Base-by-base conservation (phyloP, 2,329 filamentous ascomycete genomes). In the Aspergillus vadensis region DNA sequence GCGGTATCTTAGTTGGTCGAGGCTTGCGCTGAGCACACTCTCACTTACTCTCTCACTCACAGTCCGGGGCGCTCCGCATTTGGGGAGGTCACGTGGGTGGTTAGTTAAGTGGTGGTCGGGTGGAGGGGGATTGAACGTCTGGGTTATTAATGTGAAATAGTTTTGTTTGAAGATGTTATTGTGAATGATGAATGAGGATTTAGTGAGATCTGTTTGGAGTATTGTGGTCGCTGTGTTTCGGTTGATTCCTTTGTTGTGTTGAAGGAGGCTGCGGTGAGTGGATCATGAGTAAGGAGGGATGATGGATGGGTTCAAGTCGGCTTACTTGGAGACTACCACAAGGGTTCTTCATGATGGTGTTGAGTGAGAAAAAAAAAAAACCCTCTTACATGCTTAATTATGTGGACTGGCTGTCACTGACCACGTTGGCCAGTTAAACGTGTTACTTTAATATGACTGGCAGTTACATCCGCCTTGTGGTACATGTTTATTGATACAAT, bases 31-130 rank as follows among this genome's bases (percentile, higher is more conserved):
- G 44, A 30, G 44, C 23, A 38, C 19, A 47, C 27, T 30, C 25
- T 32, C 30, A 1, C 30, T 12, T 7, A 30, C 25, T 27, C 27
- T 10, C 27, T 36, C 32, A 15, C 32, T 36, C 32, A 14, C 32
- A 36, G 58, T 47, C 55, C 59, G 59, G 54, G 54, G 51, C 57
- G 43, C 59, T 61, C 56, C 64, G 60, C 61, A 62, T 64, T 21
- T 12, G 51, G 47, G 54, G 47, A 39, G 50, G 58, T 65, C 63
- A 65, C 63, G 63, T 65, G 63, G 9, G 17, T 17, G 19, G 43
- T 27, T 15, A 15, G 32, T 36, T 36, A 15, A 14, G 32, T 36
- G 32, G 32, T 2, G 19, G 41, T 44, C 41, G 17, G n/a, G 0
- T 23, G 23, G 23, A 8, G 44, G 21, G 21, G 23, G 12, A 12